Evolutionary conservation across 306 rosid genomes (phyloP), one percentile per base, ranked within the genome.

Genomic region (Quercus dentata): DNA sequence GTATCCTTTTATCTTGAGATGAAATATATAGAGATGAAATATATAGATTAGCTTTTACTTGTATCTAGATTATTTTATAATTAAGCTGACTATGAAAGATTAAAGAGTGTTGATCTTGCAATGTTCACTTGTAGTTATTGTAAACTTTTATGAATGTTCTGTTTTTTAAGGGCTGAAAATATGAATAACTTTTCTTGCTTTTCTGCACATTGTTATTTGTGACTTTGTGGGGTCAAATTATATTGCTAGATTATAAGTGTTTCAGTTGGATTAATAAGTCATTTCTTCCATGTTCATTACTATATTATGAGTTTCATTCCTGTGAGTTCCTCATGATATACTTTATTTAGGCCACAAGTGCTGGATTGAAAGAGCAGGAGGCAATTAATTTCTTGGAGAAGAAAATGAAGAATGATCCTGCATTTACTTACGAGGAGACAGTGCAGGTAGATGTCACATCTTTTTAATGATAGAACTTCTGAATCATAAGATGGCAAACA

Each of bases 381-480:
- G 99, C 98, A 18, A 93, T 96, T 69, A 96, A 96, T 88, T 96
- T 96, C 90, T 87, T 96, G 93, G 99, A 96, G 84, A 96, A 96
- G 90, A 96, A 96, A 85, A 96, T 96, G 99, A 96, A 96, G 93
- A 93, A 86, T 80, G 97, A 96, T 79, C 99, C 99, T 79, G 85
- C 89, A 30, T 90, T 96, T 87, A 86, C 98, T 69, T 96, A 93
- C 5, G 97, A 91, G 56, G 99, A 96, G 87, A 96, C 98, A 1
- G 98, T 96, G 72, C 99, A 96, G 99, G 99, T 96, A 74, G 77
- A 74, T 41, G n/a, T 28, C 68, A 4, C 68, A 44, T 75, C 51
- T 49, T 70, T 35, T 70, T 49, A 38, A 68, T 28, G 28, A n/a
- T 73, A 49, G 59, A 54, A 23, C 30, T 23, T 78, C 19, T 44